These are phyloP conservation scores for Chalciporus pseudorubinellus DNA, from an alignment of 768 basidiomycete species.

Conservation along the genomic window DNA sequence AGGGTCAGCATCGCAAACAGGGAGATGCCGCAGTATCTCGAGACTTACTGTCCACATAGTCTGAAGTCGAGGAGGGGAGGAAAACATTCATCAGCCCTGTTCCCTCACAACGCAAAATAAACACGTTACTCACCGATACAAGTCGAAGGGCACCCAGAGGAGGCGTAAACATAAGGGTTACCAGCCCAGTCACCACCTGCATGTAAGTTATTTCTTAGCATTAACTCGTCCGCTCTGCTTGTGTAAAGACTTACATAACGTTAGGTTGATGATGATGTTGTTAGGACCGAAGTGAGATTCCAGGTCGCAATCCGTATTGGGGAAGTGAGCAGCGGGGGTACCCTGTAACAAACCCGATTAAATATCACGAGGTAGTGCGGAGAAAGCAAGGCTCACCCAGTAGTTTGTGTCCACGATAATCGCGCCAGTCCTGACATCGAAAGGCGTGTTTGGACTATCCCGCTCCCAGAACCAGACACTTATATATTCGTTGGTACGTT, in stretches of 20 bases:
- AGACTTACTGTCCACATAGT: conserved; percentile 29
- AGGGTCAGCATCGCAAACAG: not conserved
- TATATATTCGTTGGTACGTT: conserved; percentile 34
- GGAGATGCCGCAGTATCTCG: not conserved
- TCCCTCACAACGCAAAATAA: not conserved
- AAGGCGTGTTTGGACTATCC: conserved; percentile 29
- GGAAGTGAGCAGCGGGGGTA: conserved; percentile 35
- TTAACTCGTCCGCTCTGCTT: not conserved
- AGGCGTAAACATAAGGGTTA: conserved; percentile 22
- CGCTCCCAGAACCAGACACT: conserved; percentile 44
- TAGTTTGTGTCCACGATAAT: conserved; percentile 14
- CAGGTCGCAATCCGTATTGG: conserved; percentile 41
- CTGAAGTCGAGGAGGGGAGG: conserved; percentile 2
- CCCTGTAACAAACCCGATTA: conserved; percentile 19
- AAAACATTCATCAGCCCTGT: not conserved
- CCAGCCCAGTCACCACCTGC: conserved; percentile 34
- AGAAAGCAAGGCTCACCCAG: conserved; percentile 19
- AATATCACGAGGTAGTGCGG: not conserved
- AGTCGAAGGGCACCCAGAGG: conserved; percentile 31
- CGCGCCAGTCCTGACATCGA: conserved; percentile 28
- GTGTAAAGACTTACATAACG: conserved; percentile 30
- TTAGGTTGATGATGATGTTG: conserved; percentile 35
- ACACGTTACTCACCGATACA: conserved; percentile 23
- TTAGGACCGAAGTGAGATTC: conserved; percentile 34
- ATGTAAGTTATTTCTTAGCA: not conserved